Evolutionary conservation across 257 asterid genomes (phyloP).

Genomic region (Solanum tarapatanum): DNA sequence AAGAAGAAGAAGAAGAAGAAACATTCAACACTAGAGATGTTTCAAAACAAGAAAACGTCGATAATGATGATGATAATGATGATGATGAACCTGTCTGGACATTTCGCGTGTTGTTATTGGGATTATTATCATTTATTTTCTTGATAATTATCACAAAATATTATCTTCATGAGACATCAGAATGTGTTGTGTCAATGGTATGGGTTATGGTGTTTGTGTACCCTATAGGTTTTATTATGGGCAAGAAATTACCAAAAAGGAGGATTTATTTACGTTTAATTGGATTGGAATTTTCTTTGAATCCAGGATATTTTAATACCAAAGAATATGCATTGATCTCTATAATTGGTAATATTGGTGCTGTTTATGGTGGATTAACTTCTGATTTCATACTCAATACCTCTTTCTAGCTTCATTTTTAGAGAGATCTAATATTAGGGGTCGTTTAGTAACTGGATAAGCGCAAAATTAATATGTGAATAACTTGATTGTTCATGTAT

Average conservation of each 20-base stretch:
- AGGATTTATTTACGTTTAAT: slow-evolving; percentile 17
- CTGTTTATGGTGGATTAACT: slow-evolving; percentile 45
- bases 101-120: slow-evolving; percentile 42
- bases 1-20: background rate
- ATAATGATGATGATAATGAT: background rate
- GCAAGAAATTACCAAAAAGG: slow-evolving; percentile 32
- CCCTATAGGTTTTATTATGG: slow-evolving; percentile 39
- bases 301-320: slow-evolving; percentile 46
- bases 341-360: slow-evolving; percentile 52
- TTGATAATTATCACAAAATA: slow-evolving; percentile 35
- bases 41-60: background rate
- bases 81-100: slow-evolving; percentile 43
- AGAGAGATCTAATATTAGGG: background rate
- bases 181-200: slow-evolving; percentile 44
- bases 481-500: background rate
- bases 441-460: background rate
- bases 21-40: background rate
- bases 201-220: slow-evolving; percentile 15
- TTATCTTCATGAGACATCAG: slow-evolving; percentile 27
- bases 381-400: slow-evolving; percentile 15
- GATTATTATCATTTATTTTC: slow-evolving; percentile 29
- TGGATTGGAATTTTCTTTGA: slow-evolving; percentile 40
- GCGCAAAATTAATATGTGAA: background rate
- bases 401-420: background rate
- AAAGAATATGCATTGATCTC: slow-evolving; percentile 55